These are phyloP conservation scores for Termitomyces sp. DNA, from an alignment of 768 basidiomycete species.

Conservation along the genomic window DNA sequence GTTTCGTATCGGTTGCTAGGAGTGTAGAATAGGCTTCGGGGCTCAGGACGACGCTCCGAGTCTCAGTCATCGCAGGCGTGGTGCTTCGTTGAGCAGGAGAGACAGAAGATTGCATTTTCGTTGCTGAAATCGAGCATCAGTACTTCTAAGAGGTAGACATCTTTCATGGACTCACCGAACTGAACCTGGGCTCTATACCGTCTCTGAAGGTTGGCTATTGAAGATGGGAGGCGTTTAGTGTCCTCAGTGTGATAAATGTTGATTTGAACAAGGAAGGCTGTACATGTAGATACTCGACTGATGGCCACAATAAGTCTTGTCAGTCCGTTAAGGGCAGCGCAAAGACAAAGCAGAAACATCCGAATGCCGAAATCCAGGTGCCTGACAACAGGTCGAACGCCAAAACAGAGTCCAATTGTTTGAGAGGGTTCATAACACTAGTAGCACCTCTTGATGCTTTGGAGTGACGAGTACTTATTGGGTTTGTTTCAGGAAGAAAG, in stretches of 20 bases:
- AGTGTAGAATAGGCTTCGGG: constrained; percentile 10
- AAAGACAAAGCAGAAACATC: not conserved
- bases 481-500: not conserved
- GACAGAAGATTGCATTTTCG: not conserved
- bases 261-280: not conserved
- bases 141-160: not conserved
- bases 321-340: too few relatives aligned
- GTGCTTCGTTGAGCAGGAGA: constrained; percentile 17
- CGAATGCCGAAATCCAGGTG: not conserved
- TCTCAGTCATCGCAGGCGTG: not conserved
- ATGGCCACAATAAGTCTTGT: not conserved
- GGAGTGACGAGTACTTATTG: not conserved
- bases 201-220: not conserved
- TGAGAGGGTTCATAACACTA: not conserved
- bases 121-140: not conserved
- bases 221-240: not conserved
- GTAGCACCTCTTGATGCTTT: not conserved
- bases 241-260: not conserved
- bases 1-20: not conserved
- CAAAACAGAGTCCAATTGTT: not conserved
- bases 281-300: not conserved
- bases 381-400: too few relatives aligned
- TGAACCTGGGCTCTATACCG: not conserved
- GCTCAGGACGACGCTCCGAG: constrained; percentile 12
- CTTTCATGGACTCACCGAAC: not conserved